Conservation (phyloP, 2,329 filamentous ascomycete genomes). For the Xylaria sp. region DNA sequence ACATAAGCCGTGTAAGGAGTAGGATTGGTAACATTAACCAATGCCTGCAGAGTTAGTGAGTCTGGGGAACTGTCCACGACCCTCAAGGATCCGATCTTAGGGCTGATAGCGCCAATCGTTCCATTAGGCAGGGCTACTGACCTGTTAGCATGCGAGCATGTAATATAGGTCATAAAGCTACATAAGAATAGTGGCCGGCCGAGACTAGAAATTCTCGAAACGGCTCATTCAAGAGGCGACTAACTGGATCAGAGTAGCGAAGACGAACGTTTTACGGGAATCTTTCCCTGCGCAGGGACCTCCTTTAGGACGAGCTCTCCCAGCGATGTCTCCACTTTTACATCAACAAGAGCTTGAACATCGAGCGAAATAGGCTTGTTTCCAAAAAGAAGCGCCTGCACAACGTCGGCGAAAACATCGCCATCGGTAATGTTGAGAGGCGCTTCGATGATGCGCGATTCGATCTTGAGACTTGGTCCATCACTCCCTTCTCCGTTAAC, state of each 20-base stretch:
- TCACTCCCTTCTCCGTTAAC: constrained; percentile 67
- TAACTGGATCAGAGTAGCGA: constrained; percentile 61
- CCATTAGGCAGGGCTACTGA: constrained; percentile 68
- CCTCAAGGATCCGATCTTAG: constrained; percentile 76
- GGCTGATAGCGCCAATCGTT: constrained; percentile 61
- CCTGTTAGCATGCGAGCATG: constrained; percentile 50
- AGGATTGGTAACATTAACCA: constrained; percentile 88
- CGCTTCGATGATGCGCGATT: constrained; percentile 79
- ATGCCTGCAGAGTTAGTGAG: constrained; percentile 76
- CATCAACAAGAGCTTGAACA: constrained; percentile 83
- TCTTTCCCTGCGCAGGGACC: constrained; percentile 85
- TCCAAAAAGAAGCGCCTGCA: constrained; percentile 84
- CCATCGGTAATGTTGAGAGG: constrained; percentile 86
- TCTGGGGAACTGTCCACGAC: constrained; percentile 78
- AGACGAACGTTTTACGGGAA: constrained; percentile 94
- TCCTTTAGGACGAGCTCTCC: constrained; percentile 83
- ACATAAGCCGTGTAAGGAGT: constrained; percentile 85
- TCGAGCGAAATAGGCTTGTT: constrained; percentile 74
- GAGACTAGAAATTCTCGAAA: constrained; percentile 39
- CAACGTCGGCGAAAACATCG: constrained; percentile 80
- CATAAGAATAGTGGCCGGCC: constrained; percentile 39
- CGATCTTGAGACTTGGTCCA: constrained; percentile 74
- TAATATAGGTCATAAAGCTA: constrained; percentile 35
- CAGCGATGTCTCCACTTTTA: constrained; percentile 82
- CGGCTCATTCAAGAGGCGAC: constrained; percentile 48